Percentiles rank a stretch among this genome's conserved stretches.
Evolutionary conservation across 2,329 filamentous ascomycete species (phyloP).

Genomic region (Pseudogymnoascus verrucosus): DNA sequence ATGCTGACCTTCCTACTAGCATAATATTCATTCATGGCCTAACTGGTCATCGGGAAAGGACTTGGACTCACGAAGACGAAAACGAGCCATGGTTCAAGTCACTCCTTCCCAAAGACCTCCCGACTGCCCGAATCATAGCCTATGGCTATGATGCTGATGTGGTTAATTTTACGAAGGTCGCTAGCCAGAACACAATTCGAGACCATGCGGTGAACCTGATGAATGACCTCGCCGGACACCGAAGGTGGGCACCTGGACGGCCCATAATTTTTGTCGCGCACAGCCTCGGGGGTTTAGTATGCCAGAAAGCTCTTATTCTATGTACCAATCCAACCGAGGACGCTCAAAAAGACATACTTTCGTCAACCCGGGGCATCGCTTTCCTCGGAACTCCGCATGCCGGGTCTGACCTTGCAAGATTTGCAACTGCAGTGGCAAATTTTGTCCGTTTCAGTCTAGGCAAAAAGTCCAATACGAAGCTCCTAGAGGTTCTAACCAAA

Average conservation of each 20-base stretch:
- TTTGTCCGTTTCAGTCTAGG: slow-evolving; percentile 23
- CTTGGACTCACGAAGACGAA: slow-evolving; percentile 29
- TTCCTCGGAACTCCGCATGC: slow-evolving; percentile 35
- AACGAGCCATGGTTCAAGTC: slow-evolving; percentile 29
- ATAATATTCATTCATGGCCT: slow-evolving; percentile 37
- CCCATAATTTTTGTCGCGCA: slow-evolving; percentile 32
- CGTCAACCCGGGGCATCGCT: slow-evolving; percentile 24
- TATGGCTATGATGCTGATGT: slow-evolving; percentile 33
- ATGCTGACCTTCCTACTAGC: slow-evolving; percentile 11
- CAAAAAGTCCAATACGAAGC: slow-evolving; percentile 27
- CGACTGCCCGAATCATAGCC: slow-evolving; percentile 30
- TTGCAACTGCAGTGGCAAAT: slow-evolving; percentile 25
- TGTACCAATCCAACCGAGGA: slow-evolving; percentile 27
- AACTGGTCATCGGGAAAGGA: slow-evolving; percentile 31
- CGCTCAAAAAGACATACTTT: slow-evolving; percentile 26
- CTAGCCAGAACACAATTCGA: background rate
- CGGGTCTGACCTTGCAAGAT: slow-evolving; percentile 29
- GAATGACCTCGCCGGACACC: background rate
- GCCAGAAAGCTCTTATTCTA: slow-evolving; percentile 30
- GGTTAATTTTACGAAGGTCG: slow-evolving; percentile 12
- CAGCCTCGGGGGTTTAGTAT: slow-evolving; percentile 34
- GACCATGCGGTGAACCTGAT: background rate
- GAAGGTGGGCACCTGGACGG: background rate
- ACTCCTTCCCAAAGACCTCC: slow-evolving; percentile 27
- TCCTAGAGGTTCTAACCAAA: slow-evolving; percentile 25